Conservation (phyloP, 1,139 yeast genomes). For the Taiozyma onychis region DNA sequence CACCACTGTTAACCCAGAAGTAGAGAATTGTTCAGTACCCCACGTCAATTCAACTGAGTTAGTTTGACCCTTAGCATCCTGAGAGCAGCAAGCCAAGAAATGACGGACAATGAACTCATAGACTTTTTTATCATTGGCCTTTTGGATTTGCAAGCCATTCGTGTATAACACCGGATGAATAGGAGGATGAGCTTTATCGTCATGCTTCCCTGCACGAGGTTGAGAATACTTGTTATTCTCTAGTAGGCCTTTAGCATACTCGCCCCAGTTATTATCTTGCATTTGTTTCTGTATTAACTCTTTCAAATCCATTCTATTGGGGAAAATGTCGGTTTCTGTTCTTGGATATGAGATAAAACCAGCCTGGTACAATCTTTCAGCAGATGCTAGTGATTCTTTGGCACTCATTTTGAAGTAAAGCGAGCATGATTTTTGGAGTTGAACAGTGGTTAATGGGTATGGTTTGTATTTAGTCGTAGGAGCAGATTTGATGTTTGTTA, state of each 20-base stretch:
- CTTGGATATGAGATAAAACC: conserved; percentile 95
- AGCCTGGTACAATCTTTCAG: conserved; percentile 78
- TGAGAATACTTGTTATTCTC: conserved; percentile 36
- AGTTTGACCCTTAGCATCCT: conserved; percentile 77
- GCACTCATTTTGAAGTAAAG: conserved; percentile 72
- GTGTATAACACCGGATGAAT: conserved; percentile 71
- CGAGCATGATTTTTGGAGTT: conserved; percentile 83
- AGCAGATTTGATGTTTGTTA: conserved; percentile 46
- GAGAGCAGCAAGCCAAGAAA: conserved; percentile 87
- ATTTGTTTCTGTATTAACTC: conserved; percentile 56
- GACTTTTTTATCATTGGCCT: conserved; percentile 57
- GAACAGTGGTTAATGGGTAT: conserved; percentile 92
- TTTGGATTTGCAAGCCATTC: conserved; percentile 28
- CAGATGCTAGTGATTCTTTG: conserved; percentile 72
- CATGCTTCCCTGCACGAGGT: conserved; percentile 78
- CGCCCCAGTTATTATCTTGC: conserved; percentile 43
- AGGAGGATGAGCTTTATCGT: conserved; percentile 98
- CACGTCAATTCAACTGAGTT: conserved; percentile 64
- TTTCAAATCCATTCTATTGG: conserved; percentile 64
- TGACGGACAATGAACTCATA: conserved; percentile 85
- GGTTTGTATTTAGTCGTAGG: conserved; percentile 81
- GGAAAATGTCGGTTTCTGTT: conserved; percentile 92
- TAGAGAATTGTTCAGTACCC: conserved; percentile 68
- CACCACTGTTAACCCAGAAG: conserved; percentile 66
- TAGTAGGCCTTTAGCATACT: conserved; percentile 34